These are phyloP conservation scores for Plasmodium malariae DNA, from an alignment of 169 alveolate species.

Conservation along the genomic window DNA sequence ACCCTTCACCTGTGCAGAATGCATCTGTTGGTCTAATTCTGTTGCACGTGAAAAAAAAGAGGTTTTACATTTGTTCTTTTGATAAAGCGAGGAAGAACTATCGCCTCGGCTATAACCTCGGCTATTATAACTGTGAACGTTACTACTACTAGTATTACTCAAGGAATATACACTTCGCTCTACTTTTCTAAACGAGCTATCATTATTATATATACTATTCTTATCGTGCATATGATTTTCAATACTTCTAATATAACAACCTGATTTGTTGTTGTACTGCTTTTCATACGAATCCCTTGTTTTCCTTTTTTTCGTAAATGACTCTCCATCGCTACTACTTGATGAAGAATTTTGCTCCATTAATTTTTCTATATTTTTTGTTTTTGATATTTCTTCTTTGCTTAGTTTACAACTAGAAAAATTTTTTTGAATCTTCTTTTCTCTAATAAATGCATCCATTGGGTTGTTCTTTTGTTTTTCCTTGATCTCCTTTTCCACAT, in stretches of 20 bases:
- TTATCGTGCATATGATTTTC: neutral
- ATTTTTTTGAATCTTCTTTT: constrained; percentile 49
- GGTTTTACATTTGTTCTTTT: neutral
- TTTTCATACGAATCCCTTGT: constrained; percentile 57
- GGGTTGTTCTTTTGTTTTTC: constrained; percentile 20
- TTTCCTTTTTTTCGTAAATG: constrained; percentile 10
- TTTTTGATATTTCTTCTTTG: constrained; percentile 60
- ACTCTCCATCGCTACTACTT: constrained; percentile 31
- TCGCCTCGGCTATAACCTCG: neutral
- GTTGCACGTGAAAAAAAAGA: neutral
- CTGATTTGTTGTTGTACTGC: neutral
- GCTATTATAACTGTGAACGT: neutral
- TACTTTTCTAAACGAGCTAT: neutral
- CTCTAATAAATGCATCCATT: constrained; percentile 38
- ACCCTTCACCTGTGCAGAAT: too few species aligned
- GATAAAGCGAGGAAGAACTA: neutral
- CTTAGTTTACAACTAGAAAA: constrained; percentile 33
- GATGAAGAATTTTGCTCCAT: constrained; percentile 59
- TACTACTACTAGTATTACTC: neutral
- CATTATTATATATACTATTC: neutral
- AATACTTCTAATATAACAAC: constrained; percentile 31
- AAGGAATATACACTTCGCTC: neutral
- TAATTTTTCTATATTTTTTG: constrained; percentile 37
- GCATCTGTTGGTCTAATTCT: neutral
- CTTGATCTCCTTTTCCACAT: constrained; percentile 21